Percentiles rank a stretch among this genome's conserved stretches.
Conservation (phyloP, 495 filamentous ascomycete genomes). For the Talaromyces nanjingensis region DNA sequence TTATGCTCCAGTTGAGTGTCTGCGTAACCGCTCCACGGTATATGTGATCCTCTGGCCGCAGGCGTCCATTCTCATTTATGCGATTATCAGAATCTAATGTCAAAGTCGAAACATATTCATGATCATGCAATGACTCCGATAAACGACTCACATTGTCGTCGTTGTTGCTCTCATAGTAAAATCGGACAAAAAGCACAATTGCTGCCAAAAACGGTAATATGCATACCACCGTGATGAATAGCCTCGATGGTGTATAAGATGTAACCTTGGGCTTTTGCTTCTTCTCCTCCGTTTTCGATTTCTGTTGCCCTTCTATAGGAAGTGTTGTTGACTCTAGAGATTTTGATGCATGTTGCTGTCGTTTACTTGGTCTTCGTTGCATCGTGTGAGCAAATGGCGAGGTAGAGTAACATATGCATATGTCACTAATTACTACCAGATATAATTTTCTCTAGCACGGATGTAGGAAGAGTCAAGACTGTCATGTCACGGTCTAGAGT, state of each 20-base stretch:
- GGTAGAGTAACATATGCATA: neutral
- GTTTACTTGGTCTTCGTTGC: constrained; percentile 5
- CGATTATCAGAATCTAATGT: neutral
- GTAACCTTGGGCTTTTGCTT: neutral
- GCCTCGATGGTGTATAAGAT: neutral
- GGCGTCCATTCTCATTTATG: constrained; percentile 16
- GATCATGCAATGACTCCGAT: neutral
- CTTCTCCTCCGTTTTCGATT: constrained; percentile 7
- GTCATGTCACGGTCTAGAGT: neutral
- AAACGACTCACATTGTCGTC: neutral
- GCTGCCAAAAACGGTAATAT: constrained; percentile 2
- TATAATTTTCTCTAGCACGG: neutral
- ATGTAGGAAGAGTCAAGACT: neutral
- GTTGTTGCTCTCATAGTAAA: constrained; percentile 9
- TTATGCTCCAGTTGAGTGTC: constrained; percentile 28
- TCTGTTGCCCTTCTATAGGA: neutral
- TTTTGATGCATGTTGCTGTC: neutral
- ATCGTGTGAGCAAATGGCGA: neutral
- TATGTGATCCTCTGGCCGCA: constrained; percentile 34
- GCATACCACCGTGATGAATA: neutral
- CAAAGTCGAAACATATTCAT: neutral
- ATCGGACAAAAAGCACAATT: constrained; percentile 12
- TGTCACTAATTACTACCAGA: too few relatives aligned
- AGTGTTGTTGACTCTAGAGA: neutral
- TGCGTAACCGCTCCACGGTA: constrained; percentile 25